Evolutionary conservation across 257 asterid species (phyloP).

Genomic region (Rehmannia glutinosa): DNA sequence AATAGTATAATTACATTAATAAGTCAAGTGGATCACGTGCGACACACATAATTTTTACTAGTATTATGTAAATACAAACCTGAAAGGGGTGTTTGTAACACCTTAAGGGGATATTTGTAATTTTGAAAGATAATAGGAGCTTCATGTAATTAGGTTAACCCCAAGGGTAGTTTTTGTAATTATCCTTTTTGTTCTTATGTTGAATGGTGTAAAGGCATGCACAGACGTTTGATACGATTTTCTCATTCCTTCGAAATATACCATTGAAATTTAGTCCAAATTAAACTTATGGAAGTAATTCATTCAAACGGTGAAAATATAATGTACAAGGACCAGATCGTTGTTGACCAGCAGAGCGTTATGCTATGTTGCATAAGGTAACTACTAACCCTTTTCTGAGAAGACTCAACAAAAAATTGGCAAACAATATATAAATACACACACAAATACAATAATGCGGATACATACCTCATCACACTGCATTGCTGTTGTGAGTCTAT

Average conservation of each 20-base stretch:
- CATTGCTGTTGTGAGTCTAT: slow-evolving; percentile 96
- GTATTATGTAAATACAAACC: too few species aligned
- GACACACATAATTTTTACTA: too few species aligned
- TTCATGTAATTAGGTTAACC: too few species aligned
- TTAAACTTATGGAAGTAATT: not conserved
- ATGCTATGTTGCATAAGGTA: not conserved
- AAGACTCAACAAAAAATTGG: not conserved
- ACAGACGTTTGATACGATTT: not conserved
- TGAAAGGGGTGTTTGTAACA: too few species aligned
- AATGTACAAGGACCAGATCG: too few species aligned
- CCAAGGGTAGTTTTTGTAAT: too few species aligned
- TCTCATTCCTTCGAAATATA: not conserved
- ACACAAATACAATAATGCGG: not conserved
- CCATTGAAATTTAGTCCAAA: not conserved
- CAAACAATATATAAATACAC: too few species aligned
- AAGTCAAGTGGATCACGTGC: too few species aligned
- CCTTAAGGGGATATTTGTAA: too few species aligned
- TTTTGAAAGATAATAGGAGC: too few species aligned
- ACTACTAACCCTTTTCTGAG: not conserved
- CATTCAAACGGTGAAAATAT: not conserved
- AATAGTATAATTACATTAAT: too few species aligned
- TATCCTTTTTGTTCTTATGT: not conserved
- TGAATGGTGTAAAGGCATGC: not conserved
- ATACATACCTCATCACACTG: slow-evolving; percentile 86
- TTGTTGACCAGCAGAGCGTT: too few species aligned